Base-by-base conservation (phyloP, 768 basidiomycete species). In the Lactarius akahatsu region DNA sequence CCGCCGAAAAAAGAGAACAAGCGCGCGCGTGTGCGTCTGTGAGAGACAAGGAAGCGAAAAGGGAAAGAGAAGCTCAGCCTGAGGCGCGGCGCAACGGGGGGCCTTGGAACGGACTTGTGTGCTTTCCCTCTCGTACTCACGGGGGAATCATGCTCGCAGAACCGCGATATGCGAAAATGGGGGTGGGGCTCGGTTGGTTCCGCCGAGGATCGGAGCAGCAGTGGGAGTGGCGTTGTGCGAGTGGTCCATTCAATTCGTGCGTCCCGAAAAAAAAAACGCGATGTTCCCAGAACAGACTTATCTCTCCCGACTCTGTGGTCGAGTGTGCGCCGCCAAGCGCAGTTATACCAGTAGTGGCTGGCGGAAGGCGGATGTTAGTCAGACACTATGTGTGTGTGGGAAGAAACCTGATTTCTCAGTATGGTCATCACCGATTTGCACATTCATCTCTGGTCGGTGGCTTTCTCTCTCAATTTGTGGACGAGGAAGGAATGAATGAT, bases 261-360 rank as follows among this genome's bases (percentile, higher is more conserved):
- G 23, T 38, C 10, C 36, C 4, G 8, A n/a, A 58, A 34, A 34
- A 32, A 34, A 58, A n/a, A 58, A 59, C 30, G 59, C 43, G 61
- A 64, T 65, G 54, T 40, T 47, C 52, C 67, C 63, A 11, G 67
- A 68, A 66, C 16, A 38, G 63, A 41, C 64, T 23, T 23, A 47
- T 68, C 64, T 66, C 38, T 20, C 54, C 63, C 63, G 54, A 38
- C 36, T n/a, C 36, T 68, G 43, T 38, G 64, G 64, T 18, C 36
- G 20, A 36, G 7, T 32, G 38, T 45, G 47, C 59, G 10, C 36
- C 55, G 32, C 40, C 32, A 50, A 36, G 40, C 55, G 41, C 15
- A 6, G 20, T 45, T 34, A 4, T 34, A 4, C 26, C 20, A 47
- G 20, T 55, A 18, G 36, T 57, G 59, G 64, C 50, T 23, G 43